Conservation (phyloP, 805 yeast genomes). For the Schizosaccharomyces pombe region DNA sequence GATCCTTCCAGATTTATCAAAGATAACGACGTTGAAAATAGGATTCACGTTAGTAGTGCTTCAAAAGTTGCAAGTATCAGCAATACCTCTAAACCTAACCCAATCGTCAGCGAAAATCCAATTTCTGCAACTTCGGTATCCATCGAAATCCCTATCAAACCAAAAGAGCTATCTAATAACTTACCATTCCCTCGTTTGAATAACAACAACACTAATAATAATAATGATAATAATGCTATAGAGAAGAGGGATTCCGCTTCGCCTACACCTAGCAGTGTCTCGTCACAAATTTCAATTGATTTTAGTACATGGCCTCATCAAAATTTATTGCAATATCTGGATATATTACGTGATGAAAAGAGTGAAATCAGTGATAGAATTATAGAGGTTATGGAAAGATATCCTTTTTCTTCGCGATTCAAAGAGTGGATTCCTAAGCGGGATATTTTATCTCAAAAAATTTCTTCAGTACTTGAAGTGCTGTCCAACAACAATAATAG, state of each 20-base stretch:
- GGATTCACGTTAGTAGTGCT: too few species aligned
- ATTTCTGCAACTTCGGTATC: too few species aligned
- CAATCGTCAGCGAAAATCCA: too few species aligned
- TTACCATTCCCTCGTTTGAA: too few species aligned
- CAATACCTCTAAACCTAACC: too few species aligned
- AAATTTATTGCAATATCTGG: neutral
- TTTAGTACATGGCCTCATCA: neutral
- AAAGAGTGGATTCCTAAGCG: constrained; percentile 1
- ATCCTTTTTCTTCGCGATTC: neutral
- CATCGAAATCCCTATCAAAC: too few species aligned
- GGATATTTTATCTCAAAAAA: neutral
- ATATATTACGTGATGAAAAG: neutral
- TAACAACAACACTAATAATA: too few species aligned
- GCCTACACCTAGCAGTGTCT: neutral
- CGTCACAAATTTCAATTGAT: neutral
- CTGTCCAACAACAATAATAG: neutral
- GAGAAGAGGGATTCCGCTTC: neutral
- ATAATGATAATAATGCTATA: too few species aligned
- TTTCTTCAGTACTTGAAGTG: neutral
- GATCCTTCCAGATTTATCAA: too few species aligned
- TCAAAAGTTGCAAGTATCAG: too few species aligned
- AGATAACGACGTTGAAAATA: too few species aligned
- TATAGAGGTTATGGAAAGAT: neutral
- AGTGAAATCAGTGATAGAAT: neutral
- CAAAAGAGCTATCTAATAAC: too few species aligned